A percentile compares a stretch with the other conserved stretches of the same genome.
Evolutionary conservation across 1,139 yeast species (phyloP).

Genomic region (Candida sp.): DNA sequence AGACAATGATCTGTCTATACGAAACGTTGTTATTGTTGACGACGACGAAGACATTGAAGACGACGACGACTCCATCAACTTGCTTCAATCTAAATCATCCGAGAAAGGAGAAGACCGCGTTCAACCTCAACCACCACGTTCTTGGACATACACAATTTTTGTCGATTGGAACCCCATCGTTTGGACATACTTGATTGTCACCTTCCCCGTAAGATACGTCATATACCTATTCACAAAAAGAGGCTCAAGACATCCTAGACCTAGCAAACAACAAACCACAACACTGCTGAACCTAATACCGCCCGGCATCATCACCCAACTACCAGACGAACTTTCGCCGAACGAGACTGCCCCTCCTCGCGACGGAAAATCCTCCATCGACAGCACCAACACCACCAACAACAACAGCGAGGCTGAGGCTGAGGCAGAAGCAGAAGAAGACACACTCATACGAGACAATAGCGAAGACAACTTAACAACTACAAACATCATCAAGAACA

Average conservation of each 20-base stretch:
- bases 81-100: neutral
- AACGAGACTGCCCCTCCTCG: neutral
- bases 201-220: neutral
- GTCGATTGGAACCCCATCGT: constrained; percentile 2
- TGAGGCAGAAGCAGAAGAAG: constrained; percentile 15
- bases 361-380: neutral
- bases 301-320: neutral
- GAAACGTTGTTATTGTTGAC: neutral
- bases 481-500: constrained; percentile 2
- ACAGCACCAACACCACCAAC: constrained; percentile 1
- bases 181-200: neutral
- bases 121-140: neutral
- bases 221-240: neutral
- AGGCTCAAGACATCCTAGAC: neutral
- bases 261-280: neutral
- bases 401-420: constrained; percentile 13
- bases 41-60: neutral
- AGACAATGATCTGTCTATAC: neutral
- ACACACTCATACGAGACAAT: neutral
- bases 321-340: neutral
- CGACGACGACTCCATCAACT: neutral
- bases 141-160: neutral
- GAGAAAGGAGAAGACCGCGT: neutral
- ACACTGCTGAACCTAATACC: neutral
- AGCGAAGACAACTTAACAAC: constrained; percentile 1